Percentiles rank a stretch among this genome's conserved stretches.
Conservation (phyloP, 805 yeast genomes). For the Lachancea lanzarotensis region DNA sequence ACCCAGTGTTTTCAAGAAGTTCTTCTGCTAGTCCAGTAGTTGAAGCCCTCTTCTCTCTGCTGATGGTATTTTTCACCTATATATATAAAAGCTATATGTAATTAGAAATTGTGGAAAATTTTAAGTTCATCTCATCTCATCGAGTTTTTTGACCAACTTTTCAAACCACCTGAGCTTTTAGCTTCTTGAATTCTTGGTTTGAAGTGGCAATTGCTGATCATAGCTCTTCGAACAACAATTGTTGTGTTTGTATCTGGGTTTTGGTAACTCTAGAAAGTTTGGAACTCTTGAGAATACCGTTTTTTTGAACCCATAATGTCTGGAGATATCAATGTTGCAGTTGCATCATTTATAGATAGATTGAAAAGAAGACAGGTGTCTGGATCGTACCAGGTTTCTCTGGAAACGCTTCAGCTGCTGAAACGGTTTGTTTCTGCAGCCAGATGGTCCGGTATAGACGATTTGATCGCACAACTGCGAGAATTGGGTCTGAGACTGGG, state of each 20-base stretch:
- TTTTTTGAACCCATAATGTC: conserved; percentile 6
- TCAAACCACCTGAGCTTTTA: not conserved
- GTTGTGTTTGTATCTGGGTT: no score
- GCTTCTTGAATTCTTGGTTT: not conserved
- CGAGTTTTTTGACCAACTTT: not conserved
- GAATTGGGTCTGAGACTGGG: conserved; percentile 63
- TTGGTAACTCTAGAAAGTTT: no score
- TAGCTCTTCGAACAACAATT: no score
- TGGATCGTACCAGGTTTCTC: conserved; percentile 77
- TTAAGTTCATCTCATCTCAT: not conserved
- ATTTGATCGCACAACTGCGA: conserved; percentile 65
- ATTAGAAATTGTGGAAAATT: not conserved
- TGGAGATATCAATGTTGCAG: conserved; percentile 35
- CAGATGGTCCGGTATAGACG: conserved; percentile 75
- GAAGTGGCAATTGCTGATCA: no score
- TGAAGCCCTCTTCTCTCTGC: not conserved
- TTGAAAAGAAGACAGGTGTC: conserved; percentile 78
- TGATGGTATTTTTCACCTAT: not conserved
- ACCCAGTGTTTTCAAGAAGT: no score
- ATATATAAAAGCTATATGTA: not conserved
- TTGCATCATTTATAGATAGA: conserved; percentile 43
- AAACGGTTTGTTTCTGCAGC: conserved; percentile 86
- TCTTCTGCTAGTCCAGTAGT: not conserved
- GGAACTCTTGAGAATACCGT: no score
- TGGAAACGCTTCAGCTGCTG: conserved; percentile 78